Evolutionary conservation across 2,329 filamentous ascomycete genomes (phyloP), one percentile per base, ranked within the genome.

Genomic region (Diaporthe nobilis): DNA sequence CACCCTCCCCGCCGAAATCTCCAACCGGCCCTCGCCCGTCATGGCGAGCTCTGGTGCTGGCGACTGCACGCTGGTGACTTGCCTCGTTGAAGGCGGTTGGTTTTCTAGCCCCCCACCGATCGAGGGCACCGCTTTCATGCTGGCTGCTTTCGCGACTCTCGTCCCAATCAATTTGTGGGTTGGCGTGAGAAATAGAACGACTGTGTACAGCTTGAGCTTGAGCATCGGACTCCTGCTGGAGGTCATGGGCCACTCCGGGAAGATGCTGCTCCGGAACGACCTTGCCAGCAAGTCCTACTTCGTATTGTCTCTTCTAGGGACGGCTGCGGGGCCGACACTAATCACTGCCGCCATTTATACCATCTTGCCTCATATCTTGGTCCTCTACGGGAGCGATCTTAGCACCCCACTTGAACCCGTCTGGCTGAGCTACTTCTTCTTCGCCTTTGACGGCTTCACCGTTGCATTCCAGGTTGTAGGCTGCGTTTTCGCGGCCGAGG

Each of bases 211-310:
- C 2, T 80, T 82, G 2, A 79, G 82, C 3, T 77, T 90, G 71
- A 80, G 84, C 3, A 81, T 82, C 0, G 88, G 87, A 2, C 80
- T 89, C 20, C 76, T 85, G 8, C 76, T 89, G 10, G 86, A 88
- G 75, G 80, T 86, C 10, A 51, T 88, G 58, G 87, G 87, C 20
- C 89, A 89, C 76, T 80, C 85, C 20, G 88, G 87, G 5, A 85
- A 86, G 51, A 73, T 89, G 9, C 79, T 89, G 42, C 83, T 89
- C 17, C 82, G 83, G 57, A 80, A 78, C 10, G 78, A 82, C 39
- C 79, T 80, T 12, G 80, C 81, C 53, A 84, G 80, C 75, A 81
- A 82, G 65, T 79, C 80, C 4, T 84, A 81, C 75, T 88, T 89
- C 77, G 80, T 84, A 15, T 77, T 90, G 6, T 88, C 83, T 74